Base-by-base conservation (phyloP, 495 filamentous ascomycete genomes). In the Sabuloglossum arenarium region DNA sequence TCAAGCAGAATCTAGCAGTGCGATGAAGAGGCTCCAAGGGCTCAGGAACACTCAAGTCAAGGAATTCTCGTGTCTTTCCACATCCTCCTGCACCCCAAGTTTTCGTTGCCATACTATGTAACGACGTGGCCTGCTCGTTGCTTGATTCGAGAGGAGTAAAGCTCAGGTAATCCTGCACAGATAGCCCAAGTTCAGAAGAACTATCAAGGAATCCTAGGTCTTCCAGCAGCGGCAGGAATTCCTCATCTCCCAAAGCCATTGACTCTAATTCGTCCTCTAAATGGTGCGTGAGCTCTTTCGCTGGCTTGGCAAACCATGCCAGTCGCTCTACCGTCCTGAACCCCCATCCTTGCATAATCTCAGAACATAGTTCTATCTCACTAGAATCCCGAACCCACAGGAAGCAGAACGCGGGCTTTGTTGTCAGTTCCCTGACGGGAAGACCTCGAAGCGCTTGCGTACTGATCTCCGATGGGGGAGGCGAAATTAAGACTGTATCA, bases 321-420 rank as follows among this genome's bases (percentile, higher is more conserved):
- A 51, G 1, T 11, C 24, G 23, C 16, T 51, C 47, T n/a, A 51
- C 47, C 23, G 23, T 12, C 16, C 47, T 51, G 12, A 51, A 51
- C 16, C 47, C 47, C 47, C 47, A 51, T 51, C 21, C 47, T 29
- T 51, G 24, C 25, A 51, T 51, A 14, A 51, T 51, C 3, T 30
- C 28, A 27, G 28, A 51, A 51, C 28, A 51, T 16, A 30, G 16
- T 14, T 51, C 47, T 27, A 51, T 16, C 28, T 51, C 24, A 19
- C 24, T 27, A 12, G 47, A 51, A 51, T 51, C 28, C 14, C 47
- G 47, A 14, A 51, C 47, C 47, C 47, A 51, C 28, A 51, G 24
- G 47, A 51, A 51, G 47, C 47, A 51, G 25, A 51, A 51, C 16
- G 47, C 47, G 14, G 47, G 47, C 23, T 51, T 51, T 30, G 47